Base-by-base conservation (phyloP, 129 eudicot genomes). In the Tanacetum coccineum region DNA sequence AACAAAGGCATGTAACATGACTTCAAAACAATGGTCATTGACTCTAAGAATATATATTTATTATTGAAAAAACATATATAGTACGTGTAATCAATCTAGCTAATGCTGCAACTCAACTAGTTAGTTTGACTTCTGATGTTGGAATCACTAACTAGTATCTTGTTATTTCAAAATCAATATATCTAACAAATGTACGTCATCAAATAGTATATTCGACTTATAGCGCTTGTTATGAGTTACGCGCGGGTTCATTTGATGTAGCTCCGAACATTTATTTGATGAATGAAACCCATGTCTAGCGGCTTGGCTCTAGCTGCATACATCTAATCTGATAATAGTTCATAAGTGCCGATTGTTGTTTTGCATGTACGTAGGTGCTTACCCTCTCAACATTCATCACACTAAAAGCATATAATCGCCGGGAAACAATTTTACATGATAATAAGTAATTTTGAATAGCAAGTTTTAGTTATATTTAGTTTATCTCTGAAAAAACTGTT, bases 1-100 rank as follows among this genome's bases (percentile, higher is more conserved):
- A 3, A 36, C 40, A 32, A 74, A 48, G 79, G 79, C 79, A 58
- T 74, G 79, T 66, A 74, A 39, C 74, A 74, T 74, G 74, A 21
- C 79, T 66, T 17, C 32, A 73, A 70, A 69, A 49, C 61, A n/a
- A 72, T 51, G 15, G 39, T 60, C 75, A 60, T 71, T 49, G 21
- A 59, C 53, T 13, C 51, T 32, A 32, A n/a, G n/a, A n/a, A n/a
- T n/a, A n/a, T n/a, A 30, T 5, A 19, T 19, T 18, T 2, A 9
- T 17, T 17, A 4, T 30, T 4, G 7, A 18, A 32, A 22, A 54
- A 22, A 67, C 49, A 9, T n/a, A n/a, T n/a, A n/a, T 32, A 18
- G 61, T 12, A 67, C 50, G 42, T 59, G 25, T 64, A 46, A 36
- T 7, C 42, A 17, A 64, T 22, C 36, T 22, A 22, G 2, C 2